phyloP scores from a whole-genome alignment of 257 asterid species.

The Primulina huaijiensis region DNA sequence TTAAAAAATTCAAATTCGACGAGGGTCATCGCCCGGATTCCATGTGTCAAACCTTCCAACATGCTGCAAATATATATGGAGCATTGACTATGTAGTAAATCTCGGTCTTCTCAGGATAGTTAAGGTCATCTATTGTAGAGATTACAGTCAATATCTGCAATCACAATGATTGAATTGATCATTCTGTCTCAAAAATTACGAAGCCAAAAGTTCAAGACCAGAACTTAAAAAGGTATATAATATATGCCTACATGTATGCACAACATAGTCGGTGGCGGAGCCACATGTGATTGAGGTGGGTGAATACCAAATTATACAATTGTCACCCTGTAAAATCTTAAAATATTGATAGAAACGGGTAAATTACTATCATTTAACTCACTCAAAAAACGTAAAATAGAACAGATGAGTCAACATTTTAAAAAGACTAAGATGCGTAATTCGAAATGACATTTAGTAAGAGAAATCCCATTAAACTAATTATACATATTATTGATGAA shows the following conservation, averaged over 20 bases:
- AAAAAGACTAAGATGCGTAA: too few relatives aligned
- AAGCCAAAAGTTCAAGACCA: neutral
- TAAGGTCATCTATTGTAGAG: constrained; percentile 86
- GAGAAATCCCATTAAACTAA: too few relatives aligned
- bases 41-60: constrained; percentile 72
- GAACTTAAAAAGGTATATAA: neutral
- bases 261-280: neutral
- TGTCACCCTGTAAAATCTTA: neutral
- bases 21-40: neutral
- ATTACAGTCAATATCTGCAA: constrained; percentile 75
- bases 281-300: neutral
- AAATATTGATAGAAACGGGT: neutral
- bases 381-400: too few relatives aligned
- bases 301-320: too few relatives aligned
- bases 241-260: neutral
- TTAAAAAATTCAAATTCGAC: neutral
- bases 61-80: constrained; percentile 88
- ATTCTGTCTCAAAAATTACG: neutral
- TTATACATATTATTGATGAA: too few relatives aligned
- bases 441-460: too few relatives aligned
- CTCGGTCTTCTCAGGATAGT: constrained; percentile 91
- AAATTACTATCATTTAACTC: too few relatives aligned
- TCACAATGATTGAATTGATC: constrained; percentile 19
- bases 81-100: constrained; percentile 86
- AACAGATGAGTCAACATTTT: too few relatives aligned